Percentiles rank a stretch among this genome's conserved stretches.
Conservation (phyloP, 2,329 filamentous ascomycete genomes). For the Penicillium decumbens region DNA sequence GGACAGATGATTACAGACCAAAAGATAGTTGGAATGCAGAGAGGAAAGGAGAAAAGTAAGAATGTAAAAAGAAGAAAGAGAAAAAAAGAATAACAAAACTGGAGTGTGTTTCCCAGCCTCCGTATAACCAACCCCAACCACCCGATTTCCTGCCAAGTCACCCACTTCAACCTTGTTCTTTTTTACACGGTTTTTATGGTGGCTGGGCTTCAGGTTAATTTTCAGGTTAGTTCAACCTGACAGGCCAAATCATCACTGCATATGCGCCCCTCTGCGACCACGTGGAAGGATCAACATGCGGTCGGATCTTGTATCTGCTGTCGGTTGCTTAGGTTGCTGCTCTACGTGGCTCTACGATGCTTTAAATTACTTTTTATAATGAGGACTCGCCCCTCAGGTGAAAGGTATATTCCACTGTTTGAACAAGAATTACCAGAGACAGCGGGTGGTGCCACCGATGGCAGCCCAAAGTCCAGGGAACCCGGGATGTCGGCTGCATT, state of each 20-base stretch:
- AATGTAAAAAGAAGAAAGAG: conserved; percentile 13
- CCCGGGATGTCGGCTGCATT: background rate
- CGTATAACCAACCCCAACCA: conserved; percentile 37
- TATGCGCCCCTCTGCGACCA: conserved; percentile 4
- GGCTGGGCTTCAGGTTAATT: conserved; percentile 22
- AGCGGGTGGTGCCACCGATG: background rate
- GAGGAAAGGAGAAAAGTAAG: background rate
- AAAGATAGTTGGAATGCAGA: conserved; percentile 16
- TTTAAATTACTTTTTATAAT: background rate
- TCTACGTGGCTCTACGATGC: background rate
- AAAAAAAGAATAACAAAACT: conserved; percentile 4
- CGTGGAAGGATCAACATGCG: conserved; percentile 14
- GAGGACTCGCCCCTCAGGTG: background rate
- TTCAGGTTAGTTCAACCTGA: conserved; percentile 1
- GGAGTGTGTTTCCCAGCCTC: conserved; percentile 30
- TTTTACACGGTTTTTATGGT: conserved; percentile 1
- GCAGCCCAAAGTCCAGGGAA: conserved; percentile 5
- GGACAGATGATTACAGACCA: conserved; percentile 3
- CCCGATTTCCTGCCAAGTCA: conserved; percentile 29
- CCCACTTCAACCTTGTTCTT: background rate
- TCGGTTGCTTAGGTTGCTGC: background rate
- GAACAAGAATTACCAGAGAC: background rate
- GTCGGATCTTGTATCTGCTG: conserved; percentile 1
- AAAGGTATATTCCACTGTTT: background rate
- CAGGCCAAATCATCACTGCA: conserved; percentile 8